These are phyloP conservation scores for Phlebiopsis flavidoalba DNA, from an alignment of 768 basidiomycete species.

Conservation along the genomic window DNA sequence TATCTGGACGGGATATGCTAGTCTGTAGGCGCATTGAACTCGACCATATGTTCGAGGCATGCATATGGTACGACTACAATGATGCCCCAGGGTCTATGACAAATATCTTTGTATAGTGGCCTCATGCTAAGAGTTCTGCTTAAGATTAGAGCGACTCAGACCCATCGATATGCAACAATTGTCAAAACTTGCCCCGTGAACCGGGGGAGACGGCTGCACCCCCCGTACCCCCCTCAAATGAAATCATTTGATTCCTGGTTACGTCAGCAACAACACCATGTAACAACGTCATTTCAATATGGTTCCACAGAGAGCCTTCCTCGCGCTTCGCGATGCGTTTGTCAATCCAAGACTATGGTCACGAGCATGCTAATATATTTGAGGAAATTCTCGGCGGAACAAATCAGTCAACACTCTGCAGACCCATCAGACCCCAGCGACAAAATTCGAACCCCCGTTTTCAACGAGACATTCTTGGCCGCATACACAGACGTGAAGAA, in stretches of 20 bases:
- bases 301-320: slow-evolving; percentile 50
- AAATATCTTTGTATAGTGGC: background rate
- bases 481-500: slow-evolving; percentile 66
- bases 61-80: slow-evolving; percentile 53
- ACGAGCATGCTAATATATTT: slow-evolving; percentile 42
- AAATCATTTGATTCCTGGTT: slow-evolving; percentile 63
- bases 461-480: slow-evolving; percentile 46
- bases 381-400: slow-evolving; percentile 42
- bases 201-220: slow-evolving; percentile 42
- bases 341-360: slow-evolving; percentile 70
- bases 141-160: slow-evolving; percentile 50
- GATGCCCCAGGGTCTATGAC: slow-evolving; percentile 54
- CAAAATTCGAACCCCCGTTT: slow-evolving; percentile 33
- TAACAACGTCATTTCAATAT: background rate
- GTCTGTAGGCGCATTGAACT: slow-evolving; percentile 60
- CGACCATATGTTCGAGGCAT: slow-evolving; percentile 71
- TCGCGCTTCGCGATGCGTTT: slow-evolving; percentile 71
- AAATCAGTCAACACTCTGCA: slow-evolving; percentile 25
- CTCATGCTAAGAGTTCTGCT: background rate
- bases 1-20: slow-evolving; percentile 69
- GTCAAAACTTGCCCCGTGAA: slow-evolving; percentile 40
- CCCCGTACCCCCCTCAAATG: no score
- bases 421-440: slow-evolving; percentile 21
- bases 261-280: slow-evolving; percentile 10
- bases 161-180: slow-evolving; percentile 57